phyloP scores from a whole-genome alignment of 148 eudicot species.

The Dianthus caryophyllus region DNA sequence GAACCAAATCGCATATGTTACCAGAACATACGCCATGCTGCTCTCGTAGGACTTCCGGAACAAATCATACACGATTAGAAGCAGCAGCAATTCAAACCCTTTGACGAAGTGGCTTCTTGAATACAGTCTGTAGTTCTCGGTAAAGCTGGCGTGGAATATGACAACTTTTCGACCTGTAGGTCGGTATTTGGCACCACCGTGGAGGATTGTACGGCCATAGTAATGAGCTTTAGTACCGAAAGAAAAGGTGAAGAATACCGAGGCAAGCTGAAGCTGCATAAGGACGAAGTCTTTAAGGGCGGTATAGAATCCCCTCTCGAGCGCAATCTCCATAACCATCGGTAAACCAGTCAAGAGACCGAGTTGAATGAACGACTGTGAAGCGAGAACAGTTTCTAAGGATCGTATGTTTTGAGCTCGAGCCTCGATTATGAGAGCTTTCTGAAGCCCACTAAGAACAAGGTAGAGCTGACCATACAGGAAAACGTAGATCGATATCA shows the following conservation, averaged over 20 bases:
- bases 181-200: conserved; percentile 89
- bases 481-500: conserved; percentile 79
- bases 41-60: conserved; percentile 66
- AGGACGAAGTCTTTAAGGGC: conserved; percentile 92
- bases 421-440: conserved; percentile 61
- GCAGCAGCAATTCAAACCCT: conserved; percentile 76
- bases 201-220: conserved; percentile 87
- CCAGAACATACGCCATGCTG: conserved; percentile 62
- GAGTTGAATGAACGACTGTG: conserved; percentile 91
- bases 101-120: conserved; percentile 94
- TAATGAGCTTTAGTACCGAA: conserved; percentile 88
- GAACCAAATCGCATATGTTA: conserved; percentile 93
- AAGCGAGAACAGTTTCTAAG: conserved; percentile 88
- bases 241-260: conserved; percentile 96
- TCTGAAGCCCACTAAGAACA: conserved; percentile 90
- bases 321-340: conserved; percentile 89
- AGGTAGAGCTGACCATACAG: conserved; percentile 95
- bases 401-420: conserved; percentile 64
- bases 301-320: conserved; percentile 68
- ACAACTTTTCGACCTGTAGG: conserved; percentile 93
- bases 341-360: conserved; percentile 95
- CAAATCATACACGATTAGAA: conserved; percentile 66
- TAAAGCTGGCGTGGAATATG: conserved; percentile 76
- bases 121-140: conserved; percentile 84
- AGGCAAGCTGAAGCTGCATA: conserved; percentile 89